Percentiles rank a stretch among this genome's conserved stretches.
These are phyloP conservation scores for Amphirosellinia nigrospora DNA, from an alignment of 495 filamentous ascomycete genomes.

Conservation along the genomic window DNA sequence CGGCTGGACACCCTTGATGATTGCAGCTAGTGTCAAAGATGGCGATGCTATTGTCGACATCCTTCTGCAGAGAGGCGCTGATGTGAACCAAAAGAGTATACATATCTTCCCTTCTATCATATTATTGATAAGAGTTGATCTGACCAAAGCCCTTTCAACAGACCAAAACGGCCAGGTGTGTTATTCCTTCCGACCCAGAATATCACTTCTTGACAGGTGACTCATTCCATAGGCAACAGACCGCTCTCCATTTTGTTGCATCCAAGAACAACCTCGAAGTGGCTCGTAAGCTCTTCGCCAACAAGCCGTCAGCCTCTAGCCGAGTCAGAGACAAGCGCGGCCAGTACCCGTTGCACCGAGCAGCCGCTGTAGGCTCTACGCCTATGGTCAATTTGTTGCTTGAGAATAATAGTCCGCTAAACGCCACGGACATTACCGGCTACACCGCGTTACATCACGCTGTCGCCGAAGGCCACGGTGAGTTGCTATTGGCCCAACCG, in stretches of 20 bases:
- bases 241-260: slow-evolving; percentile 87
- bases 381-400: slow-evolving; percentile 82
- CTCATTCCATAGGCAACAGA: slow-evolving; percentile 53
- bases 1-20: slow-evolving; percentile 96
- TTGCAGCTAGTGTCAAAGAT: slow-evolving; percentile 80
- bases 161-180: slow-evolving; percentile 64
- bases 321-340: slow-evolving; percentile 82
- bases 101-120: not conserved
- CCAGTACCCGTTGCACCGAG: slow-evolving; percentile 87
- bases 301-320: slow-evolving; percentile 74
- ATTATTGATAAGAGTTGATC: not conserved
- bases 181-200: not conserved
- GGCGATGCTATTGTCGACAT: slow-evolving; percentile 72
- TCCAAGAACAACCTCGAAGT: slow-evolving; percentile 86
- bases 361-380: slow-evolving; percentile 85
- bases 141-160: slow-evolving; percentile 29
- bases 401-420: slow-evolving; percentile 79
- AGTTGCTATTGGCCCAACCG: slow-evolving; percentile 10
- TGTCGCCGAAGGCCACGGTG: slow-evolving; percentile 87
- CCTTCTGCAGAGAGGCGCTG: slow-evolving; percentile 79
- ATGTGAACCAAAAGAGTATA: slow-evolving; percentile 81
- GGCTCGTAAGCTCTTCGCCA: slow-evolving; percentile 75
- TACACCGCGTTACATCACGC: slow-evolving; percentile 93
- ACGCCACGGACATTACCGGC: slow-evolving; percentile 84
- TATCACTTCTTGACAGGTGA: not conserved